Base-by-base conservation (phyloP, 352 stramenopile genomes). In the Pythium guiyangense region DNA sequence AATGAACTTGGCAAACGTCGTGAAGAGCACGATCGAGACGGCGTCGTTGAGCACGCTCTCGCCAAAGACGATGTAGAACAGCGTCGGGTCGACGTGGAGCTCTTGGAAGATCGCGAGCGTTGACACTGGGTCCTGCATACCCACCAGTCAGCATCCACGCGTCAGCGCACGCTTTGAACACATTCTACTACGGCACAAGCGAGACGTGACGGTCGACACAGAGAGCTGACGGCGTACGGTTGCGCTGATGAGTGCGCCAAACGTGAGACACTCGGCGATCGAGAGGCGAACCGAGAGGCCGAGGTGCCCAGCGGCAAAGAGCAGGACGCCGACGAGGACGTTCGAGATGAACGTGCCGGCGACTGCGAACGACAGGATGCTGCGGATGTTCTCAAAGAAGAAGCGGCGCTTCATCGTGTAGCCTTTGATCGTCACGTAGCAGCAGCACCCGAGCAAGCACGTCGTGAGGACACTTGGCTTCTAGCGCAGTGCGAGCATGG, bases 61-160 rank as follows among this genome's bases (percentile, higher is more conserved):
- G 48, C 92, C 94, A 83, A 98, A 98, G 14, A 98, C 88, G 22
- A 98, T 66, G 62, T 97, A 98, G 64, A 98, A 98, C 6, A 98
- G 70, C 49, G 82, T 92, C 35, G 91, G 91, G 57, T 98, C 88
- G 8, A 91, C 79, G 52, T 84, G 77, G 0, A 94, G 79, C 56
- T 92, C 82, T 62, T 96, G 84, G 69, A 98, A 97, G 5, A 97
- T 86, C 3, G 89, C 86, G 20, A 98, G 71, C 42, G 88, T 96
- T 18, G 88, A 96, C 29, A 98, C 92, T 6, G 90, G 91, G 65
- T 98, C 93, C 61, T 69, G n/a, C n/a, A n/a, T n/a, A 34, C 10
- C 0, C 51, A 46, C 43, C 22, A 49, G 20, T 22, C 22, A 45
- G n/a, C n/a, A n/a, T n/a, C n/a, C n/a, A n/a, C n/a, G n/a, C n/a